These are phyloP conservation scores for Dendrobium nobile DNA, from an alignment of 106 monocot genomes.

Conservation along the genomic window DNA sequence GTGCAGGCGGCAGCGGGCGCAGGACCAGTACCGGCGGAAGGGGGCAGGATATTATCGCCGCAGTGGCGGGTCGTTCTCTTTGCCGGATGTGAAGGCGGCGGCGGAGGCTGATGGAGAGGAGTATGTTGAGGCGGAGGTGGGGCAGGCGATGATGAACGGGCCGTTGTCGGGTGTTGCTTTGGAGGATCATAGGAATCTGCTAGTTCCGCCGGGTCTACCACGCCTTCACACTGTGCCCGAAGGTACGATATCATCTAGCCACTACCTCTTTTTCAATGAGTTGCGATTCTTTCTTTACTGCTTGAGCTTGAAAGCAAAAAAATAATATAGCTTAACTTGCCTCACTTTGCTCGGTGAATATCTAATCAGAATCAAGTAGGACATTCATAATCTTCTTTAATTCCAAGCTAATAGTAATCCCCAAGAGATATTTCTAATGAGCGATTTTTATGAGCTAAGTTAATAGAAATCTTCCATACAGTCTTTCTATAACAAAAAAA, in stretches of 20 bases:
- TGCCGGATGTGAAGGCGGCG: conserved; percentile 40
- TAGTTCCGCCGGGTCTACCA: conserved; percentile 19
- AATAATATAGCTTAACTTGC: not conserved
- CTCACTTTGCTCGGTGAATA: not conserved
- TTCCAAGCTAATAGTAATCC: no score
- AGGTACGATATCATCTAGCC: conserved; percentile 11
- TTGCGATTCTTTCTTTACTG: not conserved
- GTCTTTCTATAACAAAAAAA: no score
- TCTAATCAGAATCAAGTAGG: not conserved
- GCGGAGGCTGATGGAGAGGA: conserved; percentile 17
- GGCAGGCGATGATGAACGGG: conserved; percentile 8
- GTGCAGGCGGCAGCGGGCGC: not conserved
- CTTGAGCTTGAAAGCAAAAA: not conserved
- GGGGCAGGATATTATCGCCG: conserved; percentile 27
- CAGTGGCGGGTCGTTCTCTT: conserved; percentile 30
- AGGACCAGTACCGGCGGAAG: conserved; percentile 13
- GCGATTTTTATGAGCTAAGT: no score
- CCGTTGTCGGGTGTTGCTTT: not conserved
- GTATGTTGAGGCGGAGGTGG: conserved; percentile 14
- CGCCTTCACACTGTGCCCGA: conserved; percentile 16
- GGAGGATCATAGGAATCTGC: conserved; percentile 3
- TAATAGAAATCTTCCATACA: no score
- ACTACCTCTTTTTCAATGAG: not conserved
- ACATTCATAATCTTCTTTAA: not conserved
- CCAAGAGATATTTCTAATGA: no score